These are phyloP conservation scores for Craterostigma plantagineum DNA, from an alignment of 257 asterid genomes.

Conservation along the genomic window DNA sequence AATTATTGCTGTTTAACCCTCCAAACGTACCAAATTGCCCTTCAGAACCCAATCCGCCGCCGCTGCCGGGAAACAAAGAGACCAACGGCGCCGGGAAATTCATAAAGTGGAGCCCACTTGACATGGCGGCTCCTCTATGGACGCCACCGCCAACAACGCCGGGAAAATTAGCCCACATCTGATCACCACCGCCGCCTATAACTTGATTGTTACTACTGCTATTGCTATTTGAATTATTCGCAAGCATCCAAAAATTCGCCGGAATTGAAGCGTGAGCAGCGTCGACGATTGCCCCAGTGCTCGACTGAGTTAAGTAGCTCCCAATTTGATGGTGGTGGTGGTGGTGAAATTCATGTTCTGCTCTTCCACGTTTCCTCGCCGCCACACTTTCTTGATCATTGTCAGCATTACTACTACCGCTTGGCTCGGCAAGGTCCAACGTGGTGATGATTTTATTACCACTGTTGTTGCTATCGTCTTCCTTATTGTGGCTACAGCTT, in stretches of 20 bases:
- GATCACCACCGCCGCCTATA: conserved; percentile 59
- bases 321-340: conserved; percentile 55
- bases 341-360: conserved; percentile 21
- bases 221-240: conserved; percentile 24
- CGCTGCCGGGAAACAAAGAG: conserved; percentile 23
- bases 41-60: conserved; percentile 14
- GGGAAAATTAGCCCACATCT: conserved; percentile 69
- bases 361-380: conserved; percentile 50
- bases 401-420: conserved; percentile 20
- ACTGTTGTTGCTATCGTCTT: no score
- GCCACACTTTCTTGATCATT: conserved; percentile 33
- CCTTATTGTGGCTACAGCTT: neutral
- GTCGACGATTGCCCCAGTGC: conserved; percentile 51
- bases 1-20: conserved; percentile 53
- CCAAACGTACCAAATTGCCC: conserved; percentile 10
- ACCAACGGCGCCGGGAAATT: conserved; percentile 71
- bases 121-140: conserved; percentile 59
- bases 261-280: conserved; percentile 60
- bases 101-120: conserved; percentile 84
- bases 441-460: no score
- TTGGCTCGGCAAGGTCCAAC: no score
- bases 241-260: conserved; percentile 86
- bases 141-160: conserved; percentile 39
- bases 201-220: conserved; percentile 27
- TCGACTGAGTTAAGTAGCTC: conserved; percentile 53